A percentile compares a stretch with the other conserved stretches of the same genome.
phyloP scores from a whole-genome alignment of 139 green algal genomes.

The Chlorella sp. region DNA sequence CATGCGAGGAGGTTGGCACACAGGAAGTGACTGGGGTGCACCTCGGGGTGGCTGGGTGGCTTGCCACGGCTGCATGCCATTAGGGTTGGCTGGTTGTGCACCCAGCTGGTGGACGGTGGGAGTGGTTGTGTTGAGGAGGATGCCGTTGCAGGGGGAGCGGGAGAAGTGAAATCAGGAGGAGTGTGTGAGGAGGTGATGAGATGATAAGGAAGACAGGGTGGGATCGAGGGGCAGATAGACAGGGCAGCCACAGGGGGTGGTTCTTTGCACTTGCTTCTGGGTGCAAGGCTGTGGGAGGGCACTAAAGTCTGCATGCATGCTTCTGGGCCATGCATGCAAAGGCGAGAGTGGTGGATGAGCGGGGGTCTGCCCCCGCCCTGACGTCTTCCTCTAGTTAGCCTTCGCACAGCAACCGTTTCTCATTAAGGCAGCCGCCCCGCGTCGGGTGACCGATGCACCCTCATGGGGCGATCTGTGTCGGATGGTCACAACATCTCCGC shows the following conservation, averaged over 20 bases:
- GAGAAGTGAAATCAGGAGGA: too few species aligned
- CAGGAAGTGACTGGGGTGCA: too few species aligned
- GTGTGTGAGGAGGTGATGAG: too few species aligned
- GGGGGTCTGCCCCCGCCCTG: slow-evolving; percentile 5
- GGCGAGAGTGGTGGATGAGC: slow-evolving; percentile 51
- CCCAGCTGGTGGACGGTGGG: too few species aligned
- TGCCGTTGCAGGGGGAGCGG: too few species aligned
- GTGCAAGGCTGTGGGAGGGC: background rate
- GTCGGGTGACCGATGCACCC: background rate
- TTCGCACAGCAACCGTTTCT: slow-evolving; percentile 44
- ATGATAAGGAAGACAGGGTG: background rate
- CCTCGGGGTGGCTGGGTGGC: too few species aligned
- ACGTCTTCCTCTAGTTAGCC: slow-evolving; percentile 54
- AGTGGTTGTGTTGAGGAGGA: too few species aligned
- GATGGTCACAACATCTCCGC: slow-evolving; percentile 41
- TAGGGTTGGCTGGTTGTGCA: background rate
- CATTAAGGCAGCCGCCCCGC: slow-evolving; percentile 37
- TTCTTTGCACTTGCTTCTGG: background rate
- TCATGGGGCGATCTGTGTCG: slow-evolving; percentile 33
- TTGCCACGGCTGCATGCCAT: background rate
- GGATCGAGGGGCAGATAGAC: background rate
- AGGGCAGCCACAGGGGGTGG: background rate
- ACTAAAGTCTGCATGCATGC: background rate
- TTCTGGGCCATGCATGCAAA: background rate
- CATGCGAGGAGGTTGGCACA: too few species aligned